phyloP scores from a whole-genome alignment of 2,329 filamentous ascomycete species.

The Monosporascus sp. region DNA sequence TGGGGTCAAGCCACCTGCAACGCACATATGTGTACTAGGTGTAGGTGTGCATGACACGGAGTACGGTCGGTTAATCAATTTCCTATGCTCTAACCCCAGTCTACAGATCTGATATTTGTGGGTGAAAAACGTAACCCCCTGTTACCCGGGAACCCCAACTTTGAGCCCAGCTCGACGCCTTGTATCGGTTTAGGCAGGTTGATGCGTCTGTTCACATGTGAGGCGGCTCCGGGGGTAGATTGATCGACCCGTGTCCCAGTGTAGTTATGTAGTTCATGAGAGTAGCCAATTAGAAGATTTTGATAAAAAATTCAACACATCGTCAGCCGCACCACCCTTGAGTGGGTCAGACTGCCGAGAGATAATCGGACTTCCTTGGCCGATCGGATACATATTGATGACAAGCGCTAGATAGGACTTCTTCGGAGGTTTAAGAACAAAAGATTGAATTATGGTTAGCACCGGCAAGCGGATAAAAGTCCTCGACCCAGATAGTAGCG shows the following conservation, averaged over 20 bases:
- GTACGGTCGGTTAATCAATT: no score
- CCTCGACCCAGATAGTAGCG: no score
- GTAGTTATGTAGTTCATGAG: not conserved
- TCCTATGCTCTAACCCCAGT: no score
- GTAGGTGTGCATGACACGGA: no score
- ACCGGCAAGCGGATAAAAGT: not conserved
- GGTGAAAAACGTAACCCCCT: no score
- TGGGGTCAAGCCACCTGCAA: not conserved
- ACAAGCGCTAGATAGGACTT: no score
- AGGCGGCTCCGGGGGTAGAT: not conserved
- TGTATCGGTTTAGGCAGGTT: not conserved
- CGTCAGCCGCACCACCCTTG: not conserved
- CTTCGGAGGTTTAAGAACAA: no score
- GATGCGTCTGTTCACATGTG: not conserved
- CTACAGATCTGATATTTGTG: no score
- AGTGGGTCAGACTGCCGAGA: not conserved
- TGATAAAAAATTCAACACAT: constrained; percentile 6
- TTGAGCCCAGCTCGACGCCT: not conserved
- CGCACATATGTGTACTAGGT: not conserved
- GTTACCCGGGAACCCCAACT: no score
- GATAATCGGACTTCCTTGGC: no score
- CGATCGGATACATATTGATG: no score
- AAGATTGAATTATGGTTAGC: no score
- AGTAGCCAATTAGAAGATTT: constrained; percentile 11
- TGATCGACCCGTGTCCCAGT: not conserved